Conservation (phyloP, 2,329 filamentous ascomycete genomes). For the Venturia aucupariae region DNA sequence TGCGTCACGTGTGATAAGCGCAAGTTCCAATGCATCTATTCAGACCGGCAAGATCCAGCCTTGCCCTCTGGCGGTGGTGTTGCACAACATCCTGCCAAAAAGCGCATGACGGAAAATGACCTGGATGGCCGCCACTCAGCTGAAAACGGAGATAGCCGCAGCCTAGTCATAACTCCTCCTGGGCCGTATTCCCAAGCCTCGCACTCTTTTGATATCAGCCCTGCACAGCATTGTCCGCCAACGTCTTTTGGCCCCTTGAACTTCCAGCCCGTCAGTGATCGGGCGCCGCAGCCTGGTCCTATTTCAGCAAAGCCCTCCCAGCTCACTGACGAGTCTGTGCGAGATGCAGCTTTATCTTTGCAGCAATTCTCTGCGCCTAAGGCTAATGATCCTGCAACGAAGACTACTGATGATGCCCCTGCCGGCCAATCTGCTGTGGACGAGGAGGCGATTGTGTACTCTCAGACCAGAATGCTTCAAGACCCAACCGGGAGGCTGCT, state of each 20-base stretch:
- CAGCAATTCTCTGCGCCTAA: slow-evolving; percentile 16
- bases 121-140: slow-evolving; percentile 17
- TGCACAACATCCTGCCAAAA: slow-evolving; percentile 30
- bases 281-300: not conserved
- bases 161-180: not conserved
- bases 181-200: not conserved
- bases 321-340: not conserved
- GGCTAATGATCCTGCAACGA: not conserved
- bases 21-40: slow-evolving; percentile 31
- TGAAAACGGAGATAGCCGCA: not conserved
- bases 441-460: slow-evolving; percentile 44
- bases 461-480: slow-evolving; percentile 49
- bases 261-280: not conserved
- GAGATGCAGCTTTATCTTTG: slow-evolving; percentile 18
- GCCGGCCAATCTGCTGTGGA: not conserved
- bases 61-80: slow-evolving; percentile 20
- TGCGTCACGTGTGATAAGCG: slow-evolving; percentile 50
- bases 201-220: not conserved
- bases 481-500: slow-evolving; percentile 49
- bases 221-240: not conserved
- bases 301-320: not conserved
- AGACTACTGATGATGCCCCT: not conserved
- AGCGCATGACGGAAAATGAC: slow-evolving; percentile 18
- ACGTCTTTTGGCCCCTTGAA: not conserved
- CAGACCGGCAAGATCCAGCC: slow-evolving; percentile 25